Evolutionary conservation across 257 asterid genomes (phyloP).

Genomic region (Ocimum tenuiflorum): DNA sequence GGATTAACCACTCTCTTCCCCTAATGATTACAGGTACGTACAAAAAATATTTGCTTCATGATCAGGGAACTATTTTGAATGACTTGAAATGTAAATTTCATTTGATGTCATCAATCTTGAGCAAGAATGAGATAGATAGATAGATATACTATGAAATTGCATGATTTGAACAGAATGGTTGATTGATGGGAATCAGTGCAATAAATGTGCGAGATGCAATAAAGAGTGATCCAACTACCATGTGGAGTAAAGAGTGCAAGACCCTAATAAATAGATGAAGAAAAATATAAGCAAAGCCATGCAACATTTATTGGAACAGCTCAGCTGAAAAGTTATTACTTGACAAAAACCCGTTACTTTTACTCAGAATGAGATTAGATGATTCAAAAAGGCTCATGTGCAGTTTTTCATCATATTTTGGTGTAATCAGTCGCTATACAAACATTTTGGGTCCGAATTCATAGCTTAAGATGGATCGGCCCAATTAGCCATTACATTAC

Average conservation of each 20-base stretch:
- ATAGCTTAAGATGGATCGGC: too few relatives aligned
- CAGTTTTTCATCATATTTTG: too few relatives aligned
- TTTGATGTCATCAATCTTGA: not conserved
- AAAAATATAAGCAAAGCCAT: not conserved
- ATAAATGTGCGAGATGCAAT: conserved; percentile 29
- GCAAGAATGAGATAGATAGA: conserved; percentile 7
- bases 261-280: conserved; percentile 13
- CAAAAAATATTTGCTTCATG: not conserved
- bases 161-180: not conserved
- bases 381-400: too few relatives aligned
- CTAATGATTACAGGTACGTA: conserved; percentile 6
- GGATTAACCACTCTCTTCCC: not conserved
- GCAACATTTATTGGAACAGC: conserved; percentile 30
- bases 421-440: too few relatives aligned
- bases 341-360: too few relatives aligned
- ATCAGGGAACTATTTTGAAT: not conserved
- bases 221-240: conserved; percentile 31
- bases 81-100: conserved; percentile 3
- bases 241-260: conserved; percentile 6
- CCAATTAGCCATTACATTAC: too few relatives aligned
- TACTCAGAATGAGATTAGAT: too few relatives aligned
- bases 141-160: not conserved
- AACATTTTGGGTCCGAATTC: too few relatives aligned
- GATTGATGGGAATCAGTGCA: not conserved
- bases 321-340: conserved; percentile 17